A percentile compares a stretch with the other conserved stretches of the same genome.
Conservation (phyloP, 2,329 filamentous ascomycete species). For the Arthrobotrys entomopaga region DNA sequence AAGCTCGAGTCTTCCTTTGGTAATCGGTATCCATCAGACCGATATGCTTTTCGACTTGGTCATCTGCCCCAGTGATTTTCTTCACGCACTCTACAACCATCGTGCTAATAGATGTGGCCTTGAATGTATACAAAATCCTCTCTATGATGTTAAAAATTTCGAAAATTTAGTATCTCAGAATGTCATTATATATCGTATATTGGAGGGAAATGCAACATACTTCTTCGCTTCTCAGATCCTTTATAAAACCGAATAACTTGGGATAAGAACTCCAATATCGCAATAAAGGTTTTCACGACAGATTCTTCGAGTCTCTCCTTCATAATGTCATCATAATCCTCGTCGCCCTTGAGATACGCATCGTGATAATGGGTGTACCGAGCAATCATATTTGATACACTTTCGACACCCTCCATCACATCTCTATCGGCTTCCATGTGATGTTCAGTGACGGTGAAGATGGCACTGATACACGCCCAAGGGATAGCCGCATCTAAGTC, state of each 20-base stretch:
- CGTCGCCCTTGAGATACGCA: slow-evolving; percentile 21
- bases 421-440: slow-evolving; percentile 41
- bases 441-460: slow-evolving; percentile 34
- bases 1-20: slow-evolving; percentile 28
- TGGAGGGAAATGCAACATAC: slow-evolving; percentile 7
- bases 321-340: slow-evolving; percentile 36
- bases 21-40: slow-evolving; percentile 42
- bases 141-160: neutral
- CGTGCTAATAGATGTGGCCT: slow-evolving; percentile 30
- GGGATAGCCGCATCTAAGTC: slow-evolving; percentile 33
- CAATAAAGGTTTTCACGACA: slow-evolving; percentile 31
- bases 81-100: slow-evolving; percentile 31
- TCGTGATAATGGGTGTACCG: slow-evolving; percentile 39
- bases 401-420: slow-evolving; percentile 38
- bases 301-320: slow-evolving; percentile 34
- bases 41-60: slow-evolving; percentile 28
- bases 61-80: slow-evolving; percentile 12
- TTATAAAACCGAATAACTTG: slow-evolving; percentile 40
- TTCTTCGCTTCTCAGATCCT: slow-evolving; percentile 26
- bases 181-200: neutral
- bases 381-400: slow-evolving; percentile 37
- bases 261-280: slow-evolving; percentile 28
- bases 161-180: neutral
- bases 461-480: slow-evolving; percentile 33
- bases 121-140: slow-evolving; percentile 32